A percentile compares a stretch with the other conserved stretches of the same genome.
phyloP scores from a whole-genome alignment of 495 filamentous ascomycete genomes.

The Hypoxylon cercidicola region DNA sequence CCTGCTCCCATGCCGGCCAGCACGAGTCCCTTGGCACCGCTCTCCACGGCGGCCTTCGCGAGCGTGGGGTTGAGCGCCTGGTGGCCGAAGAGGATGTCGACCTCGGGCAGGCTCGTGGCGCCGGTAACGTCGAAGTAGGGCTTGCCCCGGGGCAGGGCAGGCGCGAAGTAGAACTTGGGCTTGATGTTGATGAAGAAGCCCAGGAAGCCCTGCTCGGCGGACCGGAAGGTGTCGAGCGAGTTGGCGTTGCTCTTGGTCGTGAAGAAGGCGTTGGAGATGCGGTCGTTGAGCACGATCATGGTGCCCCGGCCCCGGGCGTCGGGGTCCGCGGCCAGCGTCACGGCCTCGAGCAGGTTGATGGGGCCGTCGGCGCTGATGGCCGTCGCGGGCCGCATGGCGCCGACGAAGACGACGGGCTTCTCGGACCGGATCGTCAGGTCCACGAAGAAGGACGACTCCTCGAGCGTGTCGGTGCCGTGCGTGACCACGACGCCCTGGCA shows the following conservation, averaged over 20 bases:
- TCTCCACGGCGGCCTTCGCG: constrained; percentile 50
- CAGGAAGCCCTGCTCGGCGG: constrained; percentile 56
- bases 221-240: constrained; percentile 62
- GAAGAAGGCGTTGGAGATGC: constrained; percentile 59
- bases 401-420: constrained; percentile 61
- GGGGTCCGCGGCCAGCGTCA: constrained; percentile 54
- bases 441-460: constrained; percentile 63
- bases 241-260: constrained; percentile 65
- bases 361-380: constrained; percentile 63
- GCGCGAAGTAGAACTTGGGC: constrained; percentile 58
- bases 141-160: constrained; percentile 51
- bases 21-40: constrained; percentile 57
- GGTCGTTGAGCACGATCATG: constrained; percentile 63
- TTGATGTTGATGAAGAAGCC: constrained; percentile 58
- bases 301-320: constrained; percentile 52
- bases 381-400: constrained; percentile 61
- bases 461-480: constrained; percentile 63
- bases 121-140: constrained; percentile 49
- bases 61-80: constrained; percentile 47
- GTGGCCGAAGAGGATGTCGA: constrained; percentile 57
- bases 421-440: constrained; percentile 57
- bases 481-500: constrained; percentile 60
- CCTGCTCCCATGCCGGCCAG: constrained; percentile 51
- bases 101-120: constrained; percentile 51
- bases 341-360: constrained; percentile 61